Percentiles rank a stretch among this genome's conserved stretches.
phyloP scores from a whole-genome alignment of 2,329 filamentous ascomycete species.

The Ophiostoma sp. region DNA sequence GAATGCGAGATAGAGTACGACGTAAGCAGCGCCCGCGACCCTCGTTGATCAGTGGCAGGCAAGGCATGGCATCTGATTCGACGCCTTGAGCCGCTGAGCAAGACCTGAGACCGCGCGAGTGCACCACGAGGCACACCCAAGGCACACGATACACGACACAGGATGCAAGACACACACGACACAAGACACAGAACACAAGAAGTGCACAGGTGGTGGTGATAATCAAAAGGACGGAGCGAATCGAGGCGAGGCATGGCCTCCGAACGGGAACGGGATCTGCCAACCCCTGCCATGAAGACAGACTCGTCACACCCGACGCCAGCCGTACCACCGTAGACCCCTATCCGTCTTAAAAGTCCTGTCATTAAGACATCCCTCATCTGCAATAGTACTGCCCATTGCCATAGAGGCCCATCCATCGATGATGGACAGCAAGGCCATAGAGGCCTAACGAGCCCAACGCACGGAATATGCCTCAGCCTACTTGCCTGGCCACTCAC shows the following conservation, averaged over 20 bases:
- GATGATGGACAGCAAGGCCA: too few species aligned
- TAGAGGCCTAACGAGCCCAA: too few species aligned
- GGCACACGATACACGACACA: background rate
- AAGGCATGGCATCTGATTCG: constrained; percentile 10
- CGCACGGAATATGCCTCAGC: background rate
- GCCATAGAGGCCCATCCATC: too few species aligned
- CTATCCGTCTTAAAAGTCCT: too few species aligned
- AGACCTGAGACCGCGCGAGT: background rate
- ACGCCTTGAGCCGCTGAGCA: background rate
- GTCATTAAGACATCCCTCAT: too few species aligned
- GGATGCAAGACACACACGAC: background rate
- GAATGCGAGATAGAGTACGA: background rate
- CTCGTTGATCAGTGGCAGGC: background rate
- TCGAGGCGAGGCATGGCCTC: background rate
- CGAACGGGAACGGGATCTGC: background rate
- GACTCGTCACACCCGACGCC: too few species aligned
- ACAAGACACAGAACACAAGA: background rate
- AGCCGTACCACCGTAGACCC: too few species aligned
- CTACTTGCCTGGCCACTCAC: background rate
- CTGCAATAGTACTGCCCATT: too few species aligned
- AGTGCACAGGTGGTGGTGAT: background rate
- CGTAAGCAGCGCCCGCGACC: background rate
- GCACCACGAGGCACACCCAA: background rate
- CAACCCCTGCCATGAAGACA: too few species aligned
- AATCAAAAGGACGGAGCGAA: background rate